phyloP scores from a whole-genome alignment of 352 stramenopile genomes.

The Pythium rhizo-oryzae region DNA sequence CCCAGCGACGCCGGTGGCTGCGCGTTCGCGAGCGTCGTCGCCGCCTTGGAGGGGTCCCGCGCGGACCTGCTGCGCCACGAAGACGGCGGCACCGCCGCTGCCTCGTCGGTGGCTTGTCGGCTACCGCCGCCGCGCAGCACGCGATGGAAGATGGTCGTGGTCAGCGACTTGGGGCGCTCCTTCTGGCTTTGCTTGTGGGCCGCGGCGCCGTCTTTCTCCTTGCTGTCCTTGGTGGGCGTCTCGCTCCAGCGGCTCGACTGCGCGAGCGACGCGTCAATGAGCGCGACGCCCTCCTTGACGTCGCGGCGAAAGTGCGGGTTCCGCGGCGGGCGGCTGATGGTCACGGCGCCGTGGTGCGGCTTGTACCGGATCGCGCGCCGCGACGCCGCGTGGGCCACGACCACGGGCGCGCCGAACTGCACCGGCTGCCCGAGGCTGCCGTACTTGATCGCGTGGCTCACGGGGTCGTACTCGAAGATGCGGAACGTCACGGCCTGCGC shows the following conservation, averaged over 20 bases:
- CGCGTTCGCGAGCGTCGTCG: not conserved
- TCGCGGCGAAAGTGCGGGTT: slow-evolving; percentile 67
- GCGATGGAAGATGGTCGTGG: slow-evolving; percentile 22
- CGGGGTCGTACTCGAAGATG: slow-evolving; percentile 66
- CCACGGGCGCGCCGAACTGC: slow-evolving; percentile 50
- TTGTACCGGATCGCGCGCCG: slow-evolving; percentile 65
- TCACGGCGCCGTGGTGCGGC: slow-evolving; percentile 60
- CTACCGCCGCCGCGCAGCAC: slow-evolving; percentile 6
- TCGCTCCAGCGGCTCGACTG: not conserved
- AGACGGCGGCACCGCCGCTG: not conserved
- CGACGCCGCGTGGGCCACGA: slow-evolving; percentile 68
- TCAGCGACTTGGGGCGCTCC: slow-evolving; percentile 17
- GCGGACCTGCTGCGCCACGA: slow-evolving; percentile 9
- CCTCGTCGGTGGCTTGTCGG: not conserved
- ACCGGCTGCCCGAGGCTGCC: slow-evolving; percentile 58
- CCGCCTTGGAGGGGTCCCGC: not conserved
- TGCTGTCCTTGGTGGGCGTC: not conserved
- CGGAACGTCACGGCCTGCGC: slow-evolving; percentile 55
- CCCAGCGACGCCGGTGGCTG: slow-evolving; percentile 15
- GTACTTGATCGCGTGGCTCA: slow-evolving; percentile 54
- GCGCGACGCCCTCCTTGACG: slow-evolving; percentile 50
- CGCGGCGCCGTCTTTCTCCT: slow-evolving; percentile 4
- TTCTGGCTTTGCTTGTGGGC: not conserved
- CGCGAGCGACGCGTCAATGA: slow-evolving; percentile 49
- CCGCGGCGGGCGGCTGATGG: slow-evolving; percentile 65